Evolutionary conservation across 2,329 filamentous ascomycete genomes (phyloP).

Genomic region (Metarhizium guizhouense): DNA sequence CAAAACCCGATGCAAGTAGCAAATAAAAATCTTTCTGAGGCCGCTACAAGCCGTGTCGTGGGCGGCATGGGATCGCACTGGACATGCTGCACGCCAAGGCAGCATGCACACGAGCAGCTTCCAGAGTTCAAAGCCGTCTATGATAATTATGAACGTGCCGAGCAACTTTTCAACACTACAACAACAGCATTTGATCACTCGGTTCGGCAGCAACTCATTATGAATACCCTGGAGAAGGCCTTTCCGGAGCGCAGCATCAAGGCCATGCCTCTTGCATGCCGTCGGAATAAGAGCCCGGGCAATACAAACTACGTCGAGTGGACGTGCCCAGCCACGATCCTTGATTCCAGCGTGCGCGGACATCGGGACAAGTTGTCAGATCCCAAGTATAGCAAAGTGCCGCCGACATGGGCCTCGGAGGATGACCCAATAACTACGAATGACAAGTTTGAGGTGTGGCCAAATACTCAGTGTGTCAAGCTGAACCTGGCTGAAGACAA

Average conservation of each 20-base stretch:
- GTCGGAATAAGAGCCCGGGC: neutral
- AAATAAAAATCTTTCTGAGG: neutral
- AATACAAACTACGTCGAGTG: neutral
- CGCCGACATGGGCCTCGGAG: too few relatives aligned
- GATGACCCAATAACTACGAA: too few relatives aligned
- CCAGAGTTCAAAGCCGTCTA: neutral
- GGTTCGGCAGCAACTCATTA: neutral
- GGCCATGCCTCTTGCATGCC: neutral
- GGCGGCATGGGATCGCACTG: neutral
- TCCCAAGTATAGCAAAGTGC: neutral
- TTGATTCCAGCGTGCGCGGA: neutral
- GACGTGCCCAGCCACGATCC: neutral
- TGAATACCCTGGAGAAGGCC: neutral
- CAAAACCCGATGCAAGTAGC: neutral
- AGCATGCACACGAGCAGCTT: neutral
- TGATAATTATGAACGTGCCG: neutral
- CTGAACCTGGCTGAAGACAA: neutral
- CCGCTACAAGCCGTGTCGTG: neutral
- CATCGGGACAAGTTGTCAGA: neutral
- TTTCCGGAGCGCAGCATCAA: neutral
- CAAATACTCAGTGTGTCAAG: neutral
- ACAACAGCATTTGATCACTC: neutral
- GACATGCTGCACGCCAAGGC: neutral
- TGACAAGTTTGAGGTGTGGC: neutral
- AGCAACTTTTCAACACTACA: neutral